Conservation (phyloP, 2,329 filamentous ascomycete species). For the Calonectria pseudoturangicola region DNA sequence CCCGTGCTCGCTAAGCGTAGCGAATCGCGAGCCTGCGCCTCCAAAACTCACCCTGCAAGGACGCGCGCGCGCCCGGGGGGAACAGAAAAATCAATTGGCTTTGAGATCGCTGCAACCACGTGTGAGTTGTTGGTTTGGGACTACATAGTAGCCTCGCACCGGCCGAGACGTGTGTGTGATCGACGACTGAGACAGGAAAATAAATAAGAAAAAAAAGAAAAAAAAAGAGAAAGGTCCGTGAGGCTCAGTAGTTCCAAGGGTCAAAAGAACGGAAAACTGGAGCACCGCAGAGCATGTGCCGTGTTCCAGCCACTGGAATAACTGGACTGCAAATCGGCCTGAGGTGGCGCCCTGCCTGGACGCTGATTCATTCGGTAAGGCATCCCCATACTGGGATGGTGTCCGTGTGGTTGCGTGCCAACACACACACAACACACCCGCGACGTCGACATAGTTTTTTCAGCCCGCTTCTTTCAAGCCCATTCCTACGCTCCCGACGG, state of each 20-base stretch:
- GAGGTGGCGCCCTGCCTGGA: background rate
- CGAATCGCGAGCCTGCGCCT: background rate
- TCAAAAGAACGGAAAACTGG: slow-evolving; percentile 10
- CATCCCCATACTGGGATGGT: background rate
- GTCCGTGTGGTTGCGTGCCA: slow-evolving; percentile 12
- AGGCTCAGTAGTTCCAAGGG: background rate
- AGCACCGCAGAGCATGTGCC: background rate
- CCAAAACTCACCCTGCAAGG: background rate
- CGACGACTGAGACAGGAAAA: background rate
- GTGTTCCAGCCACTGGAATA: background rate
- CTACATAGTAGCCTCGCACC: background rate
- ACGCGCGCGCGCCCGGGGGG: background rate
- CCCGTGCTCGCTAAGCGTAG: background rate
- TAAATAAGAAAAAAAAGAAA: background rate
- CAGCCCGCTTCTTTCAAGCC: slow-evolving; percentile 2
- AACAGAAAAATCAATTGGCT: background rate
- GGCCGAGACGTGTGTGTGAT: background rate
- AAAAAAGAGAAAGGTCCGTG: background rate
- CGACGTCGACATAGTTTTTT: background rate
- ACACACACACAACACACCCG: background rate
- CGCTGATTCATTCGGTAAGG: background rate
- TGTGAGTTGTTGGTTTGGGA: background rate
- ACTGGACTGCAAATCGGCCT: background rate
- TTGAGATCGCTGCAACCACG: background rate
- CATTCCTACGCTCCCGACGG: background rate